phyloP scores from a whole-genome alignment of 768 basidiomycete genomes.

The Psilocybe sp. region DNA sequence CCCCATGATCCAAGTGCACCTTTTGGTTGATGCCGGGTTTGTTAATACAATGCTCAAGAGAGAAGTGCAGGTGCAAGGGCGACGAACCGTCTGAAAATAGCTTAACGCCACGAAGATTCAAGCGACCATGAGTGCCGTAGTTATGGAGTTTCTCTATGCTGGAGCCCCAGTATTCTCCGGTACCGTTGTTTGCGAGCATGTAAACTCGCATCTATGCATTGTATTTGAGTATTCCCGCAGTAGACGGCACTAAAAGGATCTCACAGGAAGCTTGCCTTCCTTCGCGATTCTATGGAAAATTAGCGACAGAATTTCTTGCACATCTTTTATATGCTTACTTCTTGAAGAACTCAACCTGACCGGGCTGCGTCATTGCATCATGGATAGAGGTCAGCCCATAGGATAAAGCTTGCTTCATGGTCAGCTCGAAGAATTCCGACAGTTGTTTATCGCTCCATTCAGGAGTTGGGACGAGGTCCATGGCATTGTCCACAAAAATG shows the following conservation, averaged over 20 bases:
- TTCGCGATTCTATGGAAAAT: conserved; percentile 58
- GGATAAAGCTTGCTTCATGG: conserved; percentile 67
- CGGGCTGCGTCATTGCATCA: conserved; percentile 61
- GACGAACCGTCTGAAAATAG: conserved; percentile 69
- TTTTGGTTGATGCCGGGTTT: conserved; percentile 17
- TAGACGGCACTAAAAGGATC: conserved; percentile 16
- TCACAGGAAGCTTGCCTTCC: conserved; percentile 63
- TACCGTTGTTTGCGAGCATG: conserved; percentile 52
- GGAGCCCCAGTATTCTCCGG: conserved; percentile 65
- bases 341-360: conserved; percentile 61
- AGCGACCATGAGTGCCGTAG: conserved; percentile 51
- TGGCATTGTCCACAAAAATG: conserved; percentile 86
- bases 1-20: conserved; percentile 92
- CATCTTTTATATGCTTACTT: conserved; percentile 36
- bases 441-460: conserved; percentile 57
- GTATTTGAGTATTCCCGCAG: background rate
- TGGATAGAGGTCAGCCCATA: conserved; percentile 86
- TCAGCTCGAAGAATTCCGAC: conserved; percentile 56
- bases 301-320: background rate
- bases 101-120: conserved; percentile 68
- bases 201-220: conserved; percentile 53
- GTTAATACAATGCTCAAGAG: background rate
- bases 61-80: background rate
- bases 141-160: conserved; percentile 56
- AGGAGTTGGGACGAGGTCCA: conserved; percentile 69